Evolutionary conservation across 345 rosid species (phyloP), one percentile per base, ranked within the genome.

Genomic region (Erucastrum elatum): DNA sequence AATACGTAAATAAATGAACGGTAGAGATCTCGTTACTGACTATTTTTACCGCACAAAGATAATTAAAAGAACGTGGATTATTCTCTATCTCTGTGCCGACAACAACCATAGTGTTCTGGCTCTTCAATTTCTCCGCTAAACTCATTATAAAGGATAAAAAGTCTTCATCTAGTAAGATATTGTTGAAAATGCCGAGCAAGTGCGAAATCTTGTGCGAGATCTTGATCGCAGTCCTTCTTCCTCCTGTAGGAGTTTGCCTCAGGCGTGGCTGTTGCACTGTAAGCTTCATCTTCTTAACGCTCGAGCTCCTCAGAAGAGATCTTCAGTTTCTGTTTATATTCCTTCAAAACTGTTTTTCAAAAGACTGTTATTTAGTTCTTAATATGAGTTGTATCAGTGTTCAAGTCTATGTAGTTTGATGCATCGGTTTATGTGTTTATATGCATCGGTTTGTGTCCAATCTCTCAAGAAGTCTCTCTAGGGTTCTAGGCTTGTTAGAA

Each of bases 181-280:
- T 12, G 21, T 56, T 56, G 10, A 80, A 84, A 72, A 94, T 91
- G 98, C 86, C 96, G 44, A 81, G 68, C 31, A 79, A 64, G 74
- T 87, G 90, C 30, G 98, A 84, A 74, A 87, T 91, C 69, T 72
- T 74, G 76, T 94, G 98, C 84, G 98, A 94, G 81, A 82, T 94
- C 82, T 70, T 94, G 31, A 87, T 94, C 80, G 97, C 98, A 8
- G 72, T 94, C 73, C 49, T 94, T 75, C 90, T 94, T 37, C 98
- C 98, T 5, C 98, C 98, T 49, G 70, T 94, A 34, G 98, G 98
- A 29, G 94, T 94, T 74, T 91, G 97, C 84, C 80, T 94, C 77
- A 80, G 90, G 82, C 89, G 84, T 68, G 98, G 98, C 25, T 94
- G 98, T 71, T 94, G 98, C 90, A 89, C 82, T 13, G 98, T 94